Evolutionary conservation across 306 rosid genomes (phyloP), one percentile per base, ranked within the genome.

Genomic region (Cucurbita maxima): DNA sequence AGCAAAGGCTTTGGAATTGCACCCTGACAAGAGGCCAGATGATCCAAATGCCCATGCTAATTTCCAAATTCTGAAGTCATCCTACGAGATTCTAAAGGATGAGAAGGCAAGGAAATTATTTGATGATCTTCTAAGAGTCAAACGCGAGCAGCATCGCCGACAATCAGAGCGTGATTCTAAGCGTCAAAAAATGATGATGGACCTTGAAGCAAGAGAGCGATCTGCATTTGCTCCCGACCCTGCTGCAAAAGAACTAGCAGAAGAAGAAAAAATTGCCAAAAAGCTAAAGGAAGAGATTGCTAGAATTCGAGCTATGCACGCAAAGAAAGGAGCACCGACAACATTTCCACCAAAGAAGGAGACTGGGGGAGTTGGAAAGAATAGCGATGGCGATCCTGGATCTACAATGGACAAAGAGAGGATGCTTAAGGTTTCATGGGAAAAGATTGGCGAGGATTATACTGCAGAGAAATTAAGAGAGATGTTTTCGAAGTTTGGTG

Each of bases 371-470:
- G 83, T 53, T 78, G 78, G 82, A 71, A 84, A 84, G 79, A 85
- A 79, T 50, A 67, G 73, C 69, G 68, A 6, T 2, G 77, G 73
- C 11, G 77, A 74, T 25, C 76, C 81, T 0, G 82, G 85, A 3
- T 52, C 53, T 40, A 76, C 60, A 56, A 22, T 91, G 82, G 85
- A 94, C 79, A 87, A 85, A 76, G 92, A 79, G 76, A 91, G 77
- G 82, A 81, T 86, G 77, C 86, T 94, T 78, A 94, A 91, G 79
- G 97, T 91, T 77, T 86, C 97, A 5, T 94, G 99, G 99, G 96
- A 86, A 77, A 94, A 84, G 76, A 69, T 72, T 44, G 99, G 96
- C 55, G 95, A 89, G 73, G 96, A 76, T 71, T 94, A 91, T 73
- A 76, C 96, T 0, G 95, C 96, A 2, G 88, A 89, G 80, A 80